Evolutionary conservation across 257 asterid genomes (phyloP).

Genomic region (Ilex aquifolium): DNA sequence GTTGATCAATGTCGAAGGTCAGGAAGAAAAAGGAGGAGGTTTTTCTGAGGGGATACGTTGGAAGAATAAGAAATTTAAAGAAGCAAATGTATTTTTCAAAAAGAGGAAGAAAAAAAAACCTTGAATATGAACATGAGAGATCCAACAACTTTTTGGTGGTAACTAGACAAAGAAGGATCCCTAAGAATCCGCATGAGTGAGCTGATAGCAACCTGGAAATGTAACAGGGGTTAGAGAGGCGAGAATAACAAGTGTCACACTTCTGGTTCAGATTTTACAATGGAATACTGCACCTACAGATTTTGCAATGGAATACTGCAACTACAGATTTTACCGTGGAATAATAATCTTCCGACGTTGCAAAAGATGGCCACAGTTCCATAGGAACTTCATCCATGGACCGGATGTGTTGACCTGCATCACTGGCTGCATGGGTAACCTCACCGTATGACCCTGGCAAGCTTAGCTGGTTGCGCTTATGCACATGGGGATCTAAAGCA

Average conservation of each 20-base stretch:
- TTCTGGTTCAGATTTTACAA: constrained; percentile 25
- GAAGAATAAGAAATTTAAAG: no score
- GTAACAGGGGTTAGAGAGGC: constrained; percentile 7
- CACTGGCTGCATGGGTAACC: constrained; percentile 74
- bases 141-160: constrained; percentile 96
- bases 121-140: constrained; percentile 97
- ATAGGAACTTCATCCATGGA: constrained; percentile 86
- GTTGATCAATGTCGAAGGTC: constrained; percentile 10
- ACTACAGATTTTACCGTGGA: constrained; percentile 68
- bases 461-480: constrained; percentile 79
- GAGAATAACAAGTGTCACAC: constrained; percentile 14
- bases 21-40: constrained; percentile 2
- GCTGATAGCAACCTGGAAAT: constrained; percentile 86
- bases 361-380: constrained; percentile 99
- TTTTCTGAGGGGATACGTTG: no score
- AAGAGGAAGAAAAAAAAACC: constrained; percentile 33
- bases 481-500: constrained; percentile 94
- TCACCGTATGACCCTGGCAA: constrained; percentile 93
- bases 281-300: constrained; percentile 15
- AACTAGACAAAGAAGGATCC: constrained; percentile 94
- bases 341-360: constrained; percentile 95
- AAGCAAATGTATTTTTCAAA: no score
- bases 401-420: constrained; percentile 76
- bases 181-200: constrained; percentile 95
- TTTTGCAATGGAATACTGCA: constrained; percentile 18